Evolutionary conservation across 805 yeast species (phyloP).

Genomic region (Starmerella ratchasimensis): DNA sequence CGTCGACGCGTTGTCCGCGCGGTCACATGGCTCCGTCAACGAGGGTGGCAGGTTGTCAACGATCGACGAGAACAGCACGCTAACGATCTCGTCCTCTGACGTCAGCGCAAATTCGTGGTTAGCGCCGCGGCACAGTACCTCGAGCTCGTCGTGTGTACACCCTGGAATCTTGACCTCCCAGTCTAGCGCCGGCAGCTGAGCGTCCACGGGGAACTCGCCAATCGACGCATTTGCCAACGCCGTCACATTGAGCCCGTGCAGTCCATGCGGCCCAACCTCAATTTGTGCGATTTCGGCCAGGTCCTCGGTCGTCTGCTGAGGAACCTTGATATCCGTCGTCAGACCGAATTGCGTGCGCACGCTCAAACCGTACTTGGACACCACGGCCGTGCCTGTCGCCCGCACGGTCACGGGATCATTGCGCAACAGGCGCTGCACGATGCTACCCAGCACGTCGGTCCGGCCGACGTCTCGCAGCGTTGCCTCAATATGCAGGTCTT

Average conservation of each 20-base stretch:
- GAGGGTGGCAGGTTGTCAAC: constrained; percentile 18
- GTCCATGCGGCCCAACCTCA: not conserved
- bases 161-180: constrained; percentile 24
- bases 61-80: constrained; percentile 11
- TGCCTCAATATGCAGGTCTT: constrained; percentile 1
- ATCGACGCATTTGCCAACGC: constrained; percentile 11
- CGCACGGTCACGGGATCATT: constrained; percentile 4
- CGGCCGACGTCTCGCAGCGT: constrained; percentile 16
- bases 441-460: constrained; percentile 8
- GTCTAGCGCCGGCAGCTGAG: constrained; percentile 20
- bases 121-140: constrained; percentile 12
- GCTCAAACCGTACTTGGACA: constrained; percentile 14
- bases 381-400: constrained; percentile 9
- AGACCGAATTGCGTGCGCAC: constrained; percentile 7
- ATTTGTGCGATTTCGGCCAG: constrained; percentile 9
- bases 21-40: constrained; percentile 19
- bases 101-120: constrained; percentile 13
- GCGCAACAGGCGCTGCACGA: constrained; percentile 5
- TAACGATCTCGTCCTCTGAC: constrained; percentile 4
- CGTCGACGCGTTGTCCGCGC: constrained; percentile 2
- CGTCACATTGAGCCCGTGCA: constrained; percentile 3
- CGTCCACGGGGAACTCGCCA: constrained; percentile 12
- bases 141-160: constrained; percentile 15
- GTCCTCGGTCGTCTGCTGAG: constrained; percentile 10
- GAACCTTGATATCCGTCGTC: constrained; percentile 3